Percentiles rank a stretch among this genome's conserved stretches.
Evolutionary conservation across 352 stramenopile genomes (phyloP).

Genomic region (Phytophthora sojae): DNA sequence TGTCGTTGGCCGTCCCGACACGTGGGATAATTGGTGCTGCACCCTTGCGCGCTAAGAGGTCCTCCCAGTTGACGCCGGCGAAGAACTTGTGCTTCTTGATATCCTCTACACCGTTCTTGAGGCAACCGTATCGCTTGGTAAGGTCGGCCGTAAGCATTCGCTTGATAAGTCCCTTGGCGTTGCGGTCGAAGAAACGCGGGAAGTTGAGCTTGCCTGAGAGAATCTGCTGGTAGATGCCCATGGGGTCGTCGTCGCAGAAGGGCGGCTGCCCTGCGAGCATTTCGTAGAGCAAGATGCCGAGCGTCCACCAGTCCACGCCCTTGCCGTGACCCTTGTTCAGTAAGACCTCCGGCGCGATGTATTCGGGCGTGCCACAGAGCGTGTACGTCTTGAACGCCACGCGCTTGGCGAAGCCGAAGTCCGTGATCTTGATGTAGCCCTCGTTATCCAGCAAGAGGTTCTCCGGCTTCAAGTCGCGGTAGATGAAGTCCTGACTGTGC

Average conservation of each 20-base stretch:
- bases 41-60: slow-evolving; percentile 90
- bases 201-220: slow-evolving; percentile 95
- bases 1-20: slow-evolving; percentile 92
- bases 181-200: slow-evolving; percentile 94
- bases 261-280: slow-evolving; percentile 97
- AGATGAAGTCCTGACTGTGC: slow-evolving; percentile 96
- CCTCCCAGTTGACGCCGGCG: slow-evolving; percentile 91
- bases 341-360: slow-evolving; percentile 93
- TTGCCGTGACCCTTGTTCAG: slow-evolving; percentile 91
- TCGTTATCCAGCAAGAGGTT: slow-evolving; percentile 96
- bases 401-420: slow-evolving; percentile 94
- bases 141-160: slow-evolving; percentile 95
- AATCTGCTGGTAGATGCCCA: slow-evolving; percentile 97
- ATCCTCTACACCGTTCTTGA: slow-evolving; percentile 96
- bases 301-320: slow-evolving; percentile 96
- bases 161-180: slow-evolving; percentile 97
- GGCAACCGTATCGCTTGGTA: slow-evolving; percentile 97
- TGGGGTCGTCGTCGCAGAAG: slow-evolving; percentile 97
- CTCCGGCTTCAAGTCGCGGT: slow-evolving; percentile 96
- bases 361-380: slow-evolving; percentile 94
- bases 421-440: slow-evolving; percentile 97
- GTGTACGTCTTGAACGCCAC: slow-evolving; percentile 97
- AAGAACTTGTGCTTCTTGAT: slow-evolving; percentile 99
- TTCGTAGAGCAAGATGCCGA: slow-evolving; percentile 98
- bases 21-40: slow-evolving; percentile 94